These are phyloP conservation scores for Wickerhamomyces strasburgensis DNA, from an alignment of 805 yeast genomes.

Conservation along the genomic window DNA sequence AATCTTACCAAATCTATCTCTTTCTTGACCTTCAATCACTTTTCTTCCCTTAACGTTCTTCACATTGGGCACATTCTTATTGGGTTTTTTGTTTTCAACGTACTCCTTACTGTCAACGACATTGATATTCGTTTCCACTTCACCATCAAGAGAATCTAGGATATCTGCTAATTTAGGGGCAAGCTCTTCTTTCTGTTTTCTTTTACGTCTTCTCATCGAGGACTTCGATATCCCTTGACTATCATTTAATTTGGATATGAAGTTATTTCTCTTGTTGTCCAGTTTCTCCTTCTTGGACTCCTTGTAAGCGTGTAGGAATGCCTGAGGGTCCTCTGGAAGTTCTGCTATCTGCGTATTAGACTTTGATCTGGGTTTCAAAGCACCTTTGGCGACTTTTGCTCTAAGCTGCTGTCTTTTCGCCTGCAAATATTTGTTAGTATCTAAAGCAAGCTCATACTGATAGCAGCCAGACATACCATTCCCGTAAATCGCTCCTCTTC, in stretches of 20 bases:
- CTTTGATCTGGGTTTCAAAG: constrained; percentile 12
- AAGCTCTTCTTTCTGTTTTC: constrained; percentile 56
- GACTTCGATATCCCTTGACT: constrained; percentile 55
- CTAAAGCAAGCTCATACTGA: no score
- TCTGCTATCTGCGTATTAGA: constrained; percentile 7
- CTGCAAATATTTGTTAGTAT: constrained; percentile 4
- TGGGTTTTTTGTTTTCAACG: constrained; percentile 14
- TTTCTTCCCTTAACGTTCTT: constrained; percentile 49
- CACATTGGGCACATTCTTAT: constrained; percentile 47
- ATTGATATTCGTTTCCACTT: constrained; percentile 13
- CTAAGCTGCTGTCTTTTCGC: constrained; percentile 42
- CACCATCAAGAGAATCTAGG: constrained; percentile 41
- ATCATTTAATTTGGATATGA: constrained; percentile 35
- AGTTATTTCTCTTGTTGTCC: constrained; percentile 31
- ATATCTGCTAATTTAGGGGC: constrained; percentile 66
- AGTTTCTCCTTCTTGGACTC: constrained; percentile 51
- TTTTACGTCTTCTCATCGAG: constrained; percentile 57
- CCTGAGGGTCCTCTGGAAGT: constrained; percentile 33
- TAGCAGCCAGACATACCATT: no score
- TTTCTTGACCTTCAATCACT: constrained; percentile 52
- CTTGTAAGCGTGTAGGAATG: constrained; percentile 49
- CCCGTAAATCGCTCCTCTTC: no score
- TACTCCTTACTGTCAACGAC: constrained; percentile 16
- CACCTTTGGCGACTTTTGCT: constrained; percentile 28
- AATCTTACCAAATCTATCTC: constrained; percentile 52